A percentile compares a stretch with the other conserved stretches of the same genome.
Evolutionary conservation across 768 basidiomycete species (phyloP).

Genomic region (Tricholoma sp.): DNA sequence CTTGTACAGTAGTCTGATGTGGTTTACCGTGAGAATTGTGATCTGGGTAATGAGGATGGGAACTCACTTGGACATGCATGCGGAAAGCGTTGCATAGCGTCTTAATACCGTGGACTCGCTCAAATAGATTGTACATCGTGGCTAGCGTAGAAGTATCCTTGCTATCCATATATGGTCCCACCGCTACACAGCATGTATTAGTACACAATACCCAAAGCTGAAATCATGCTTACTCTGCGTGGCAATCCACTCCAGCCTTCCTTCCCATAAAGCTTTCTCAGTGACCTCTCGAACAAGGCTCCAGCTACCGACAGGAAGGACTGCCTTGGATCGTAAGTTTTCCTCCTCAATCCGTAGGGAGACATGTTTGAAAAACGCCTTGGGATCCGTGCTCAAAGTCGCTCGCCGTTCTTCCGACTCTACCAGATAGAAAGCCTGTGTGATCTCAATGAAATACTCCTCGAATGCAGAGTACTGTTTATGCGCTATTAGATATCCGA

Average conservation of each 20-base stretch:
- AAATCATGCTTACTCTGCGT: conserved; percentile 20
- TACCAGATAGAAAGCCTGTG: conserved; percentile 45
- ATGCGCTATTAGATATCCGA: conserved; percentile 53
- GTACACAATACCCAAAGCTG: neutral
- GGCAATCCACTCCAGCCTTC: conserved; percentile 34
- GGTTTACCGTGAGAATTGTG: neutral
- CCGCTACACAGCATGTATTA: conserved; percentile 30
- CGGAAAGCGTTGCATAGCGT: conserved; percentile 60
- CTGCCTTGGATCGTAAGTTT: conserved; percentile 34
- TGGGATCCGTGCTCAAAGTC: conserved; percentile 37
- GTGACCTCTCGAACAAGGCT: conserved; percentile 45
- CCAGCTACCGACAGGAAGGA: conserved; percentile 35
- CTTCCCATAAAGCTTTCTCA: conserved; percentile 45
- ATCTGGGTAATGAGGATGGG: neutral
- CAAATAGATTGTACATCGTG: conserved; percentile 58
- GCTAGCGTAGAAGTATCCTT: conserved; percentile 39
- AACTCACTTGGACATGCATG: conserved; percentile 48
- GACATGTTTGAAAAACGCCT: conserved; percentile 49
- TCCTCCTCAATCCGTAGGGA: conserved; percentile 51
- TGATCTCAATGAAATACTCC: conserved; percentile 44
- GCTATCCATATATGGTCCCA: conserved; percentile 46
- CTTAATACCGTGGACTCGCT: conserved; percentile 49
- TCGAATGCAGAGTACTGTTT: conserved; percentile 59
- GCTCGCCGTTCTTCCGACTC: conserved; percentile 41
- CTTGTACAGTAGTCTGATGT: conserved; percentile 46